A percentile compares a stretch with the other conserved stretches of the same genome.
These are phyloP conservation scores for Alternaria consortialis DNA, from an alignment of 2,329 filamentous ascomycete species.

Conservation along the genomic window DNA sequence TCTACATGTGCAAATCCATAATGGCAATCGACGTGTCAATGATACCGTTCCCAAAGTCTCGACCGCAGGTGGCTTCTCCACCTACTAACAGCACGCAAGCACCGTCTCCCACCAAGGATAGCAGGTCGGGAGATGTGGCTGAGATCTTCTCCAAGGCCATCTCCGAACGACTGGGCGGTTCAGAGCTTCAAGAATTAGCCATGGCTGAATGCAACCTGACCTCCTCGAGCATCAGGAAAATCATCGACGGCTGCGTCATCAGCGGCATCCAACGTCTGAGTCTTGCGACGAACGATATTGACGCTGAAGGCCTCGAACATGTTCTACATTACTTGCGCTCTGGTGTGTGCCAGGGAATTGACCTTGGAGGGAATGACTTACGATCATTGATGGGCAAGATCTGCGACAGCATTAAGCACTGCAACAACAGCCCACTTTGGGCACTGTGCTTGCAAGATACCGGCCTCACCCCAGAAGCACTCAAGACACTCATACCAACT, in stretches of 20 bases:
- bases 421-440: constrained; percentile 67
- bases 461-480: constrained; percentile 75
- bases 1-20: constrained; percentile 87
- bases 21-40: constrained; percentile 88
- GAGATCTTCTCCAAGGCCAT: constrained; percentile 78
- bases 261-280: constrained; percentile 82
- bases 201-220: constrained; percentile 80
- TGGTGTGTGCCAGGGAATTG: constrained; percentile 84
- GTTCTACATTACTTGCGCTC: constrained; percentile 78
- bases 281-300: constrained; percentile 82
- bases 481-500: constrained; percentile 78
- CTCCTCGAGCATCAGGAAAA: constrained; percentile 73
- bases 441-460: constrained; percentile 88
- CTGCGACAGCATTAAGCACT: constrained; percentile 63
- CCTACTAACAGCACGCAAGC: constrained; percentile 20
- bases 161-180: constrained; percentile 76
- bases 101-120: constrained; percentile 16
- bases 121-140: constrained; percentile 62
- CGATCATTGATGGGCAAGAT: constrained; percentile 56
- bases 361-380: constrained; percentile 85
- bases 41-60: constrained; percentile 68
- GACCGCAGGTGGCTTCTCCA: constrained; percentile 25
- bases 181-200: constrained; percentile 81
- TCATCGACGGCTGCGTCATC: constrained; percentile 84
- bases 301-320: constrained; percentile 76